Evolutionary conservation across 2,329 filamentous ascomycete genomes (phyloP).

Genomic region (Pseudogymnoascus sp.): DNA sequence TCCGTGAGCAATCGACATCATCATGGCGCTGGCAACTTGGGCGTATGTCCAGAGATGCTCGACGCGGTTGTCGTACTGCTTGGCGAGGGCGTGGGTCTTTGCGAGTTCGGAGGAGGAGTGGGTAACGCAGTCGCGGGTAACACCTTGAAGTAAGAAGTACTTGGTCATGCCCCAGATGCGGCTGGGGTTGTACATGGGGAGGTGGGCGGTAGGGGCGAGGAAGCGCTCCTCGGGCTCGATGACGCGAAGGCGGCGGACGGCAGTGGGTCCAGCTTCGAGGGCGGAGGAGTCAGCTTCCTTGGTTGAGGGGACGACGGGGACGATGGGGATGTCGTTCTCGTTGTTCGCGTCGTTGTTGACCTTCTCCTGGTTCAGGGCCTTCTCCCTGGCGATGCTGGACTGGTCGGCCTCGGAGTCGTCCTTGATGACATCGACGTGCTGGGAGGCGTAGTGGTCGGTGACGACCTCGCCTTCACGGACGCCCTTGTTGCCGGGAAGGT

Average conservation of each 20-base stretch:
- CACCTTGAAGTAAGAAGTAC: slow-evolving; percentile 22
- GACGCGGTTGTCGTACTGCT: slow-evolving; percentile 60
- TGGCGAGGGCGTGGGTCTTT: slow-evolving; percentile 11
- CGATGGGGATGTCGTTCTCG: no score
- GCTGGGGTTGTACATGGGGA: slow-evolving; percentile 17
- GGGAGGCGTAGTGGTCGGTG: slow-evolving; percentile 1
- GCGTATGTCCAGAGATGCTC: slow-evolving; percentile 51
- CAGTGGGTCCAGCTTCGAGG: slow-evolving; percentile 32
- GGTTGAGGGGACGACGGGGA: no score
- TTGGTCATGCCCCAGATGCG: slow-evolving; percentile 19
- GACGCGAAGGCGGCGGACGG: background rate
- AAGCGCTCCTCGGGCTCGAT: slow-evolving; percentile 18
- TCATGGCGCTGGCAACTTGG: slow-evolving; percentile 43
- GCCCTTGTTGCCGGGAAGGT: slow-evolving; percentile 20
- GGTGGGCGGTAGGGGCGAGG: slow-evolving; percentile 17
- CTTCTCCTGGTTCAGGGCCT: no score
- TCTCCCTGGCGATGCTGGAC: no score
- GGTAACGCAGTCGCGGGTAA: slow-evolving; percentile 16
- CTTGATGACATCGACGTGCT: no score
- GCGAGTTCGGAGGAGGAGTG: slow-evolving; percentile 13
- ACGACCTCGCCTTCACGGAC: slow-evolving; percentile 21
- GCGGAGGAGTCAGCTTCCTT: slow-evolving; percentile 36
- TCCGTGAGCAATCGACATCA: slow-evolving; percentile 50
- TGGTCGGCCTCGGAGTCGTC: no score
- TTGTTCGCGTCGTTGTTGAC: no score